Base-by-base conservation (phyloP, 2,329 filamentous ascomycete species). In the Sporothrix luriei region DNA sequence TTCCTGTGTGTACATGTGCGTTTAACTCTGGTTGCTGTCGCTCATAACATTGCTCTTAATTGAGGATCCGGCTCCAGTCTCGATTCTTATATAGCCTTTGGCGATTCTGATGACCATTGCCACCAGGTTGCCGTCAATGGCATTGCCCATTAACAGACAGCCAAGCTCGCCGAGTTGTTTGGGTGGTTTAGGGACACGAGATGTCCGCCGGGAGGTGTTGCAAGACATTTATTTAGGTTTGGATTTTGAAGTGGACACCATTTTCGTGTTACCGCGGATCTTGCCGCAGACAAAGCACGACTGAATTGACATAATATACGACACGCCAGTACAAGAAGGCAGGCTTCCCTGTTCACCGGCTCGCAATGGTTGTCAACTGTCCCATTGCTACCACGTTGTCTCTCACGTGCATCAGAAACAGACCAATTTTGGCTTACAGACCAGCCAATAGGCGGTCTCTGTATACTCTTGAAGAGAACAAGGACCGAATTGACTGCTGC, bases 81-180 rank as follows among this genome's bases (percentile, higher is more conserved):
- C 49, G 65, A 46, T 67, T 67, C 51, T 46, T 14, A 13, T 11
- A 49, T 33, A 33, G 26, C 11, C 29, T 29, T 43, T 49, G 64
- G 7, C 57, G 33, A 9, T 21, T 49, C 66, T n/a, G 51, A 21
- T 59, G 66, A 48, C 33, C 26, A 24, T 7, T 48, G 33, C 66
- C 66, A 33, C 19, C 14, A 29, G 40, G 52, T 40, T 68, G 43
- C 40, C 21, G 19, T 33, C 43, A 55, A 67, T 33, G 65, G 65
- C 51, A 67, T 67, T 67, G 65, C 33, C n/a, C n/a, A 16, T 49
- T 40, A 46, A 19, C 11, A 62, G 40, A 46, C 57, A 62, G 57
- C 57, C 57, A 48, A 64, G 61, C 61, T 48, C 43, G 61, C 61
- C 61, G 43, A 64, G 38, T 13, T 9, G 38, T 62, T n/a, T 46